Evolutionary conservation across 1,284 basidiomycete species (phyloP), one percentile per base, ranked within the genome.

Genomic region (Anthracocystis setariae): DNA sequence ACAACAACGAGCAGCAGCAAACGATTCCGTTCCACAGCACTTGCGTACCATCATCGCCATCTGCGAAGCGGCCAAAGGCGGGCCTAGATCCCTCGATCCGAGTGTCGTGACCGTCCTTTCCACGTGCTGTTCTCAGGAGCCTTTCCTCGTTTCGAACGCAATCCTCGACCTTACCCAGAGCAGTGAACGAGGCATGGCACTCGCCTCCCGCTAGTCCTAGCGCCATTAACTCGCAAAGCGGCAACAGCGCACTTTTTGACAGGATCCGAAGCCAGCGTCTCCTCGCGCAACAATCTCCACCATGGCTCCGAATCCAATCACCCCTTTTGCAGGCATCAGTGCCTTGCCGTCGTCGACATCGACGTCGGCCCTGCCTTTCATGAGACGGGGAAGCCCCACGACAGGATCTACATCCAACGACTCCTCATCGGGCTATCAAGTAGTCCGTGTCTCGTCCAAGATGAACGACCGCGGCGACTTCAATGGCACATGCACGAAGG

Each of bases 381-480:
- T 61, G 29, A 52, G 37, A 21, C 47, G 64, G n/a, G 53, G 20
- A 10, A 35, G 38, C 17, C 9, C 45, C 20, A 13, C 50, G 18
- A n/a, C 29, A 29, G 29, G 27, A 3, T 46, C 54, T 18, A 20
- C 35, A 12, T 68, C 65, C 17, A 53, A 43, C 17, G 32, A 35
- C 7, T 21, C 54, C 17, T 46, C 54, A 25, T 53, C 50, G 13
- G 51, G 44, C 24, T 55, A 58, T 46, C 49, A 49, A 35, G 49
- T 52, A 2, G 46, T 67, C 15, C 69, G 63, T 32, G 32, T 61
- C 20, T 73, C 70, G 5, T 42, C 64, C n/a, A 49, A 46, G 47
- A 73, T 73, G 70, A 60, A 68, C 51, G 57, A 67, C 18, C 48
- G 51, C 20, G 70, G 70, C 35, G 70, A 73, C 46, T 73, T 73